These are phyloP conservation scores for Penicillium odoratum DNA, from an alignment of 495 filamentous ascomycete genomes.

Conservation along the genomic window DNA sequence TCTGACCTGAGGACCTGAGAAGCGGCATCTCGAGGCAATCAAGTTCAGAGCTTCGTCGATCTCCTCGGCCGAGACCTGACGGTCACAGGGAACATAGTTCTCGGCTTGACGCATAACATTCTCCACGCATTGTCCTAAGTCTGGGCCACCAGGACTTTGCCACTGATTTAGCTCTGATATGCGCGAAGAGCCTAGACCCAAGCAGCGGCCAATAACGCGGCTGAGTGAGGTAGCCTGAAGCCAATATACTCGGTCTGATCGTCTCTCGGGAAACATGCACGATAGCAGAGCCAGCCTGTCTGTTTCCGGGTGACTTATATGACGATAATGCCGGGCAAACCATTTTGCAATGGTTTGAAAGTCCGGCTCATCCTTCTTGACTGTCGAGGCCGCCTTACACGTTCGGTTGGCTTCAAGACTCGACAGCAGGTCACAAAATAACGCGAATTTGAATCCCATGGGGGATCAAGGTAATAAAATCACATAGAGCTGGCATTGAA, in stretches of 20 bases:
- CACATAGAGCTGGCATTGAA: neutral
- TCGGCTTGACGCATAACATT: slow-evolving; percentile 64
- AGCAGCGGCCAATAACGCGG: slow-evolving; percentile 60
- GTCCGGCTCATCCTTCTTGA: slow-evolving; percentile 32
- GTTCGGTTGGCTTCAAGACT: slow-evolving; percentile 47
- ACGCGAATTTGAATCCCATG: slow-evolving; percentile 64
- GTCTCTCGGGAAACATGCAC: slow-evolving; percentile 69
- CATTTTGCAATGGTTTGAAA: slow-evolving; percentile 52
- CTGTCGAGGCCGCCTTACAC: slow-evolving; percentile 36
- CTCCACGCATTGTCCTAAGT: slow-evolving; percentile 71
- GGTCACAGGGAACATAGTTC: slow-evolving; percentile 36
- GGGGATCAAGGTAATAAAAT: neutral
- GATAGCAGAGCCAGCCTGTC: slow-evolving; percentile 64
- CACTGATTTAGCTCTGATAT: slow-evolving; percentile 63
- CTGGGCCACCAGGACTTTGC: slow-evolving; percentile 54
- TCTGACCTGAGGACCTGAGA: slow-evolving; percentile 66
- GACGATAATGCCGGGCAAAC: slow-evolving; percentile 56
- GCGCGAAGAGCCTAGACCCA: slow-evolving; percentile 59
- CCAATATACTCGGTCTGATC: slow-evolving; percentile 72
- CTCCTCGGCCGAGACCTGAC: slow-evolving; percentile 67
- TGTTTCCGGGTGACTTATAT: slow-evolving; percentile 51
- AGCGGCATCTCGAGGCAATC: slow-evolving; percentile 65
- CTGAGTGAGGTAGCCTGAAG: slow-evolving; percentile 61
- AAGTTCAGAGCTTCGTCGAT: slow-evolving; percentile 64
- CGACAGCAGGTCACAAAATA: slow-evolving; percentile 62